Evolutionary conservation across 1,284 basidiomycete genomes (phyloP).

Genomic region (Moniliella sp.): DNA sequence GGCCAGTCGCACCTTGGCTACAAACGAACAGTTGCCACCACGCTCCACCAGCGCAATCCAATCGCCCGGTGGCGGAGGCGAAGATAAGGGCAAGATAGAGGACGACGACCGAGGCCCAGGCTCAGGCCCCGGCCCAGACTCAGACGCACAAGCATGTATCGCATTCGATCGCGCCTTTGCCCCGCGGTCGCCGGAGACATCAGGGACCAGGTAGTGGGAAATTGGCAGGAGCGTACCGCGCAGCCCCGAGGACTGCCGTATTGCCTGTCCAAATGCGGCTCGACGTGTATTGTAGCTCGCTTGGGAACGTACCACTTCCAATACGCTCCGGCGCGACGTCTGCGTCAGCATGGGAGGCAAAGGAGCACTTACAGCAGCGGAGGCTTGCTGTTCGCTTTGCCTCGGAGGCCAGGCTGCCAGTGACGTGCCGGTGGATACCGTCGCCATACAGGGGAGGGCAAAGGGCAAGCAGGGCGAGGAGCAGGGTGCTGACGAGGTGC

Average conservation of each 20-base stretch:
- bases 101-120: background rate
- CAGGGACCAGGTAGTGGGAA: constrained; percentile 5
- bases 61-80: constrained; percentile 10
- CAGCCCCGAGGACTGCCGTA: constrained; percentile 13
- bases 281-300: constrained; percentile 22
- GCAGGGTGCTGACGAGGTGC: too few species aligned
- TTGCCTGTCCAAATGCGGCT: constrained; percentile 24
- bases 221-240: constrained; percentile 17
- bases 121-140: constrained; percentile 9
- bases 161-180: background rate
- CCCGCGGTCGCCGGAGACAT: background rate
- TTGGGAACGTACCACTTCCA: constrained; percentile 10
- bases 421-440: too few species aligned
- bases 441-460: too few species aligned
- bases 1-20: constrained; percentile 22
- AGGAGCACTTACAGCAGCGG: too few species aligned
- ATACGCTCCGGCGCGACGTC: too few species aligned
- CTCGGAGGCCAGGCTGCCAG: too few species aligned
- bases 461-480: too few species aligned
- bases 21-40: constrained; percentile 24
- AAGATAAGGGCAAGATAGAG: background rate
- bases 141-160: constrained; percentile 13
- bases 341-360: too few species aligned
- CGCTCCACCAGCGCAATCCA: constrained; percentile 31
- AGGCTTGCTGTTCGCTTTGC: too few species aligned